Conservation (phyloP, 371 early-diverging fungal species). For the Actinomucor elegans region DNA sequence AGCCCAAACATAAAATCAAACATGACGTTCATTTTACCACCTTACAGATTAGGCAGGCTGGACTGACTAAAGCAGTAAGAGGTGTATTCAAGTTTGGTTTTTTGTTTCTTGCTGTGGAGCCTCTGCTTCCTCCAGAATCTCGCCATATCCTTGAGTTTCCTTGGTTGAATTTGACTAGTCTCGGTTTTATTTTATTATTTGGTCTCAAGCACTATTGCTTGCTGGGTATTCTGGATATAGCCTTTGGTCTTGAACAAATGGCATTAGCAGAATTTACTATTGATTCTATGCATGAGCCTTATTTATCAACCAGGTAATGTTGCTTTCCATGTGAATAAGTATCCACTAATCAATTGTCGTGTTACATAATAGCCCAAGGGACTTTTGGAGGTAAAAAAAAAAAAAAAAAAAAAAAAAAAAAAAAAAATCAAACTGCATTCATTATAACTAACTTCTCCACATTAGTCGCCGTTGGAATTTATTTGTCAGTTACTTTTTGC, state of each 20-base stretch:
- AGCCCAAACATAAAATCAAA: background rate
- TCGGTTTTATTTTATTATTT: background rate
- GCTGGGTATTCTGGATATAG: background rate
- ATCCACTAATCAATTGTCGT: too few relatives aligned
- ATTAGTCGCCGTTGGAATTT: constrained; percentile 2
- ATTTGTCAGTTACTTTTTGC: background rate
- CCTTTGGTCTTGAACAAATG: background rate
- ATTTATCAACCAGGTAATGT: background rate
- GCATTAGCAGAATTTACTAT: background rate
- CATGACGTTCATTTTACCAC: background rate
- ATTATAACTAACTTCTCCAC: background rate
- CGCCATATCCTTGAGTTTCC: background rate
- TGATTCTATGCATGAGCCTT: constrained; percentile 1
- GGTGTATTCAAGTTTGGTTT: background rate
- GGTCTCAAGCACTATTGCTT: background rate
- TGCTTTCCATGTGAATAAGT: too few relatives aligned
- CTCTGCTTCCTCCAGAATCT: background rate
- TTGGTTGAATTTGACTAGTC: background rate
- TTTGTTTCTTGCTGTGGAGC: background rate
- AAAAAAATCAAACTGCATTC: background rate
- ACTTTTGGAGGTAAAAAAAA: background rate
- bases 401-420: too few relatives aligned
- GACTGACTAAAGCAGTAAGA: background rate
- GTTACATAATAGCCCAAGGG: background rate
- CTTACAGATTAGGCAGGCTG: background rate